These are phyloP conservation scores for Zasmidium cellare DNA, from an alignment of 2,329 filamentous ascomycete species.

Conservation along the genomic window DNA sequence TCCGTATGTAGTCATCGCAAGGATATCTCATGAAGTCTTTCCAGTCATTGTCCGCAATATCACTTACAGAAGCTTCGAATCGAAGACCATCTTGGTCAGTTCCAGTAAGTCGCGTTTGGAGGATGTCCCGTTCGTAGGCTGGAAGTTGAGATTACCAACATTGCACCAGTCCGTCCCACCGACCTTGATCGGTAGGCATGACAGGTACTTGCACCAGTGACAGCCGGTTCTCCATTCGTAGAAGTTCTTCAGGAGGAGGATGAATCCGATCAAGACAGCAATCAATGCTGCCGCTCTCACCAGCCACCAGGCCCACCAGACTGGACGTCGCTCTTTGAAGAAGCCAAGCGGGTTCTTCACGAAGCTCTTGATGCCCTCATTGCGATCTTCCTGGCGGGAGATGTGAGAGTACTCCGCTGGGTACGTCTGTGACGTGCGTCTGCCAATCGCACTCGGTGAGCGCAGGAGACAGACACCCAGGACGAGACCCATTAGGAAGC, in stretches of 20 bases:
- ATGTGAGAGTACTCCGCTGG: slow-evolving; percentile 23
- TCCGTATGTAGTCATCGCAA: not conserved
- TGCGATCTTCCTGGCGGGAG: slow-evolving; percentile 15
- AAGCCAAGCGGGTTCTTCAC: slow-evolving; percentile 62
- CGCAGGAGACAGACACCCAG: slow-evolving; percentile 85
- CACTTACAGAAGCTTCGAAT: not conserved
- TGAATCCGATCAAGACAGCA: slow-evolving; percentile 79
- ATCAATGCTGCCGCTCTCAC: slow-evolving; percentile 76
- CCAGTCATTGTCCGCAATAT: not conserved
- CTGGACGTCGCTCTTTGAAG: slow-evolving; percentile 86
- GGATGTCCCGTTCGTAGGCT: slow-evolving; percentile 21
- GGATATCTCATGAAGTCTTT: not conserved
- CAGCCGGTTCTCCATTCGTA: slow-evolving; percentile 77
- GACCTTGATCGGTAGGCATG: slow-evolving; percentile 71
- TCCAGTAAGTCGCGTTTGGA: slow-evolving; percentile 17
- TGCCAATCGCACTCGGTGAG: slow-evolving; percentile 67
- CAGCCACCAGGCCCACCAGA: slow-evolving; percentile 99
- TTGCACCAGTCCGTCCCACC: slow-evolving; percentile 61
- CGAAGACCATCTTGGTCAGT: slow-evolving; percentile 14
- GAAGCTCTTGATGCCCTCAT: slow-evolving; percentile 43
- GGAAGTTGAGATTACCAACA: slow-evolving; percentile 42
- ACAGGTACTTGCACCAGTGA: slow-evolving; percentile 92
- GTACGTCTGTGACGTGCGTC: slow-evolving; percentile 21
- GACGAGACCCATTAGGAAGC: slow-evolving; percentile 87
- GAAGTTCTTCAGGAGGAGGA: slow-evolving; percentile 86